Percentiles rank a stretch among this genome's conserved stretches.
phyloP scores from a whole-genome alignment of 2,329 filamentous ascomycete genomes.

The Sphaerulina vaccinii region DNA sequence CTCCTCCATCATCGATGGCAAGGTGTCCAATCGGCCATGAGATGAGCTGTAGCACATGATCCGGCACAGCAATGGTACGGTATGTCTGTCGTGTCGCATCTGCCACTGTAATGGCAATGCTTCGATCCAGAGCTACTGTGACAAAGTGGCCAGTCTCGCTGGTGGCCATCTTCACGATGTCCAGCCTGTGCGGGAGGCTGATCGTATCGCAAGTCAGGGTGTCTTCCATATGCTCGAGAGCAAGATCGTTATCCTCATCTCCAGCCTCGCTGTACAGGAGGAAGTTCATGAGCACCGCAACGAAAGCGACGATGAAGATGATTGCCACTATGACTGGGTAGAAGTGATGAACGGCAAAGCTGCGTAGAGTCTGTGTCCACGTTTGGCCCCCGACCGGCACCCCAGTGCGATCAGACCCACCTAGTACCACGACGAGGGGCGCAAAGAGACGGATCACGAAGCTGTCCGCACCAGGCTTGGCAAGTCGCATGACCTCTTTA shows the following conservation, averaged over 20 bases:
- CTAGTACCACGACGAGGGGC: constrained; percentile 69
- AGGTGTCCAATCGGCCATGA: constrained; percentile 51
- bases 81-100: constrained; percentile 26
- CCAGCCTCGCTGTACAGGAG: constrained; percentile 65
- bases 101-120: constrained; percentile 47
- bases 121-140: constrained; percentile 68
- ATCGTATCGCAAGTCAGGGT: constrained; percentile 62
- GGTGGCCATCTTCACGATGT: constrained; percentile 64
- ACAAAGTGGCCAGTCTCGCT: constrained; percentile 65
- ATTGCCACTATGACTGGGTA: constrained; percentile 64
- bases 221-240: constrained; percentile 50
- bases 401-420: constrained; percentile 65
- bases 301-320: constrained; percentile 61
- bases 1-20: constrained; percentile 63
- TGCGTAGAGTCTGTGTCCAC: constrained; percentile 53
- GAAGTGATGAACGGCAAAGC: constrained; percentile 63
- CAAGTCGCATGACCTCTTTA: constrained; percentile 70
- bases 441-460: constrained; percentile 74
- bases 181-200: constrained; percentile 63
- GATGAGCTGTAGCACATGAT: constrained; percentile 25
- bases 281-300: constrained; percentile 71
- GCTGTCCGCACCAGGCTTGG: constrained; percentile 69
- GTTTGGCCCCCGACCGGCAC: constrained; percentile 42
- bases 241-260: constrained; percentile 43
- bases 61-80: constrained; percentile 20